Conservation (phyloP, 768 basidiomycete genomes). For the Nidularia pulvinata region DNA sequence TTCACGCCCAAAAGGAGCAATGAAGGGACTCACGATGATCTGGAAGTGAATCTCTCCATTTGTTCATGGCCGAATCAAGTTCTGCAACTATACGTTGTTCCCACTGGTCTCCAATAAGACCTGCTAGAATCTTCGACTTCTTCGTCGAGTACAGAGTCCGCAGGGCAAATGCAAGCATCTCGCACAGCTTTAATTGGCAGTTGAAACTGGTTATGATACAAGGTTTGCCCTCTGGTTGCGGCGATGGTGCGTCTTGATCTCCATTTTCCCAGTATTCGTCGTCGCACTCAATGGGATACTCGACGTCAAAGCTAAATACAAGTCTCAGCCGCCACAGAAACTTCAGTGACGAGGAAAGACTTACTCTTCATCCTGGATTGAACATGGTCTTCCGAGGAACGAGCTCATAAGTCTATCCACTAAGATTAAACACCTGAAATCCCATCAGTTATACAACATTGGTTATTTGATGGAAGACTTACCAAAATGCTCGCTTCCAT, state of each 20-base stretch:
- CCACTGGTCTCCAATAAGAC: conserved; percentile 52
- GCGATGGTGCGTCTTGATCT: conserved; percentile 48
- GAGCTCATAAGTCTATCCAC: conserved; percentile 34
- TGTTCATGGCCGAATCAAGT: conserved; percentile 58
- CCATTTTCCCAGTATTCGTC: conserved; percentile 45
- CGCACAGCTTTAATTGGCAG: conserved; percentile 52
- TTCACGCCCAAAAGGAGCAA: background rate
- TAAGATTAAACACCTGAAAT: conserved; percentile 23
- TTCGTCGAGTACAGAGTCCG: conserved; percentile 54
- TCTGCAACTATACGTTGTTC: conserved; percentile 56
- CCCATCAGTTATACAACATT: background rate
- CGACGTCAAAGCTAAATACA: conserved; percentile 55
- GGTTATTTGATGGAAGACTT: background rate
- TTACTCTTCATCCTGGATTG: conserved; percentile 73
- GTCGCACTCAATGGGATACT: conserved; percentile 61
- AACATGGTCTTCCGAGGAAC: conserved; percentile 64
- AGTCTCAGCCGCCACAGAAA: background rate
- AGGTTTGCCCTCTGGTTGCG: conserved; percentile 63
- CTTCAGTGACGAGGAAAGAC: conserved; percentile 14
- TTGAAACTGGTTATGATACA: conserved; percentile 54
- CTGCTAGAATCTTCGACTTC: conserved; percentile 35
- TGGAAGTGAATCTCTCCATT: conserved; percentile 64
- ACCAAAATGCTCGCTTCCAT: conserved; percentile 63
- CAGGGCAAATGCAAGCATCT: conserved; percentile 61
- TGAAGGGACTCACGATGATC: conserved; percentile 40